Evolutionary conservation across 306 rosid genomes (phyloP), one percentile per base, ranked within the genome.

Genomic region (Trifolium dubium): DNA sequence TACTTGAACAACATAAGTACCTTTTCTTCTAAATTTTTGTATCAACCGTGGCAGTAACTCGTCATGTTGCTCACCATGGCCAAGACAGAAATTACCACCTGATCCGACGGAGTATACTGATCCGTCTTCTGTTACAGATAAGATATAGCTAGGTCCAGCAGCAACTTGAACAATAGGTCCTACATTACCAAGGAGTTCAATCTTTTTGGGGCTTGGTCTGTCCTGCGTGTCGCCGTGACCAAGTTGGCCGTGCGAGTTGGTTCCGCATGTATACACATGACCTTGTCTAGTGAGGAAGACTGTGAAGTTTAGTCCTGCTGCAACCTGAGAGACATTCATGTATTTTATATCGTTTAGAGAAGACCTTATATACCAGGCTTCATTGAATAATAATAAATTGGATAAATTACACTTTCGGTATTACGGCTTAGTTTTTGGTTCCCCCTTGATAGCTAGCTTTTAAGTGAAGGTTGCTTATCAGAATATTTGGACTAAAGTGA

Each of bases 81-180:
- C 98, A 43, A 93, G 98, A 84, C 97, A 93, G 79, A 93, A 93
- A 79, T 89, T 86, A 76, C 93, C 83, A 58, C 98, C 98, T 10
- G 90, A 88, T 12, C 98, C 97, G n/a, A 89, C 91, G 68, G 98
- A 88, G 91, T 89, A 91, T 68, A 88, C 83, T 55, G 74, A 40
- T 68, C 98, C 98, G 67, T 78, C 82, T 44, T 85, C 89, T 23
- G 78, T 81, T 50, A 93, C 90, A 34, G 91, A 88, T 73, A 93
- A 84, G 59, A 85, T 88, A 37, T 89, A 93, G 72, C 86, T 86
- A 5, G 96, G 92, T 80, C 98, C 98, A 1, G 98, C 92, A 74
- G 96, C 88, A 77, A 93, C 79, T 75, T 91, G 92, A 86, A 80
- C 86, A 53, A 91, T 79, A 32, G 84, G 67, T 44, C 88, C 96